Conservation (phyloP, 768 basidiomycete genomes). For the Ramaria rubella region DNA sequence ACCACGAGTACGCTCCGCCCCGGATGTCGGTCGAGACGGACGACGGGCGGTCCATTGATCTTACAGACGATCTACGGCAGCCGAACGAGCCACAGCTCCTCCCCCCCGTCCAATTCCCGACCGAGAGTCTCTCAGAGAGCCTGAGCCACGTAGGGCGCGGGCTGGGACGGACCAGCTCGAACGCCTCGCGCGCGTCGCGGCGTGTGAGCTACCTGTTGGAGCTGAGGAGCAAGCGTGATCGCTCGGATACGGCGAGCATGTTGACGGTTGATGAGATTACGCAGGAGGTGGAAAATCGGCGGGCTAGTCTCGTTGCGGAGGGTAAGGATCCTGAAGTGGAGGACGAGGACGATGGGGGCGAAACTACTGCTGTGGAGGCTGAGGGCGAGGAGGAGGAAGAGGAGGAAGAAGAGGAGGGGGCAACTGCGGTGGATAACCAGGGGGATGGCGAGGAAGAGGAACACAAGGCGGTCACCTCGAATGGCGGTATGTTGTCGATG, state of each 20-base stretch:
- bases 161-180: constrained; percentile 41
- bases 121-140: constrained; percentile 72
- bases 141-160: constrained; percentile 46
- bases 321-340: constrained; percentile 33
- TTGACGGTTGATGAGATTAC: constrained; percentile 98
- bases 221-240: constrained; percentile 72
- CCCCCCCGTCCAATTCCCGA: constrained; percentile 72
- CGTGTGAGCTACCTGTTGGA: constrained; percentile 81
- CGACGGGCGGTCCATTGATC: constrained; percentile 59
- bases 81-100: constrained; percentile 49
- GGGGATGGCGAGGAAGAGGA: constrained; percentile 29
- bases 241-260: constrained; percentile 82
- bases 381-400: constrained; percentile 44
- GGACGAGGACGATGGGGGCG: constrained; percentile 45
- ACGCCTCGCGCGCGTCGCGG: constrained; percentile 32
- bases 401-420: constrained; percentile 29
- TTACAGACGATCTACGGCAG: constrained; percentile 37
- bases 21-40: constrained; percentile 70
- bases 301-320: constrained; percentile 39
- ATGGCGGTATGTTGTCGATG: constrained; percentile 37
- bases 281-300: constrained; percentile 71
- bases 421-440: constrained; percentile 25
- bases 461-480: constrained; percentile 46
- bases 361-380: constrained; percentile 69
- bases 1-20: constrained; percentile 43